Evolutionary conservation across 257 asterid species (phyloP), one percentile per base, ranked within the genome.

Genomic region (Schizonepeta tenuifolia): DNA sequence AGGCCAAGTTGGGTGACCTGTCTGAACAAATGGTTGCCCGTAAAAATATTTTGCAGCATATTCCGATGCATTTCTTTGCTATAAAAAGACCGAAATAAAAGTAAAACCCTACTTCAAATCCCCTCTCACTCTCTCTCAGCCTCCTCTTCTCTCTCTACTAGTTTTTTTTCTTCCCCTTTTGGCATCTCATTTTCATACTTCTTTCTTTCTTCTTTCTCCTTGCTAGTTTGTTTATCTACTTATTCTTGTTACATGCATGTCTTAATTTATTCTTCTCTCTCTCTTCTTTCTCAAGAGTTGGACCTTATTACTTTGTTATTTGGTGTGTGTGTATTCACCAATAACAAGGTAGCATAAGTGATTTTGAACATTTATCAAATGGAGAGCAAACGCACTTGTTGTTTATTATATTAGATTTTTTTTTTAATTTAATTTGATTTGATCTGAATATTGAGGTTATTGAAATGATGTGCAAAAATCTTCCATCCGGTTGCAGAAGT

Each of bases 401-500:
- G 26, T 24, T 24, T 24, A 24, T 24, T 17, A 44, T 44, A 17
- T 47, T 6, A 50, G 11, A 6, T 17, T 8, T 60, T n/a, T 7
- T 9, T 43, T 7, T 14, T 3, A n/a, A 0, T 17, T 11, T 50
- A 41, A 9, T 18, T 53, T 10, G n/a, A 7, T 6, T 50, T 50
- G 1, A 13, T 36, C 0, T 36, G 41, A 36, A 36, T 21, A 14
- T 68, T 36, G 24, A 35, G 26, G 12, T 13, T 17, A 4, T 24
- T 54, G 9, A 24, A 46, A 61, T 18, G 6, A 65, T 56, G 83
- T 82, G 83, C 83, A 69, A 75, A 46, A 67, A 31, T 12, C 86
- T 82, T 82, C 86, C 86, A 82, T 82, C 86, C 83, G 77, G 50
- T 77, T 82, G 86, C 53, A 21, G 66, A 6, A 58, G 6, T 15